A percentile compares a stretch with the other conserved stretches of the same genome.
phyloP scores from a whole-genome alignment of 768 basidiomycete genomes.

The Chiua virens region DNA sequence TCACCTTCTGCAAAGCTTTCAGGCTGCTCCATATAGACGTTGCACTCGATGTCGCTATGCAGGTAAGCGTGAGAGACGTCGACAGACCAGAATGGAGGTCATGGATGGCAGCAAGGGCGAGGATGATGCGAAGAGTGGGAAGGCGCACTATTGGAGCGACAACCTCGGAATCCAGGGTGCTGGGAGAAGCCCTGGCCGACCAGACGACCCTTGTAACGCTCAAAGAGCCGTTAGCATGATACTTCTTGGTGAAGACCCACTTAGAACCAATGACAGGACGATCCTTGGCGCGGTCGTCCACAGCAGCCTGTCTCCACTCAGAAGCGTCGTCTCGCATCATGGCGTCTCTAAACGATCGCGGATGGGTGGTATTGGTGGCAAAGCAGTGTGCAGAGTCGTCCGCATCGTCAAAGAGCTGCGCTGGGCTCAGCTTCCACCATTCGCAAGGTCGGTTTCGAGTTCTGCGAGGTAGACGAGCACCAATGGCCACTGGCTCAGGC shows the following conservation, averaged over 20 bases:
- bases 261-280: not conserved
- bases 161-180: constrained; percentile 16
- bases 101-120: constrained; percentile 28
- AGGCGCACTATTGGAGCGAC: constrained; percentile 28
- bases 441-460: no score
- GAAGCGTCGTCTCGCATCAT: no score
- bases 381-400: no score
- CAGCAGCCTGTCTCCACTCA: no score
- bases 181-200: constrained; percentile 21
- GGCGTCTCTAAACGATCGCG: no score
- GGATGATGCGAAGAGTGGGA: constrained; percentile 18
- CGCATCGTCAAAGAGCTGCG: no score
- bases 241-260: not conserved
- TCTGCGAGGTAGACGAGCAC: no score
- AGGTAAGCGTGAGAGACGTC: constrained; percentile 15
- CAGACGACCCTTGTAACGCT: constrained; percentile 38
- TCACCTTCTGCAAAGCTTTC: no score
- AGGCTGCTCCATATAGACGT: not conserved
- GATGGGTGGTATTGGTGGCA: no score
- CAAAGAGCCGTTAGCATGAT: constrained; percentile 8
- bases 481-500: no score
- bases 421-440: no score
- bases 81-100: constrained; percentile 22
- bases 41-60: constrained; percentile 16
- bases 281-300: no score